Conservation (phyloP, 805 yeast genomes). For the Komagataella populi region DNA sequence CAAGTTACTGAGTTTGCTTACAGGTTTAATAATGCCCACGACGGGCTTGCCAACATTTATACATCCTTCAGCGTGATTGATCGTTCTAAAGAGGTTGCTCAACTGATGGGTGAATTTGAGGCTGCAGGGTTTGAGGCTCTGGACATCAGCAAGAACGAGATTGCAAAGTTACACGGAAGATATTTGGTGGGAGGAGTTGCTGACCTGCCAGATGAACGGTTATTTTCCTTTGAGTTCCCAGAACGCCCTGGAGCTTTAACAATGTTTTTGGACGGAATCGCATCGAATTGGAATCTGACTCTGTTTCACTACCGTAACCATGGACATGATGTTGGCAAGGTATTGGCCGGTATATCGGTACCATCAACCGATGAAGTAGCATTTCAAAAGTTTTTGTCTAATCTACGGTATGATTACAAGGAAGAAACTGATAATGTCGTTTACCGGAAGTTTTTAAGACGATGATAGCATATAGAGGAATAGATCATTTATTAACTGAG, state of each 20-base stretch:
- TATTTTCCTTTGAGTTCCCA: slow-evolving; percentile 86
- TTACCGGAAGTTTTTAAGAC: slow-evolving; percentile 58
- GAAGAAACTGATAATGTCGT: slow-evolving; percentile 83
- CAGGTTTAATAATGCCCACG: slow-evolving; percentile 41
- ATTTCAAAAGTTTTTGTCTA: slow-evolving; percentile 54
- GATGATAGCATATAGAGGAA: background rate
- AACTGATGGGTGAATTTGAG: slow-evolving; percentile 45
- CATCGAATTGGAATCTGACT: slow-evolving; percentile 81
- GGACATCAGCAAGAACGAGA: slow-evolving; percentile 84
- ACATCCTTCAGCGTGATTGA: slow-evolving; percentile 78
- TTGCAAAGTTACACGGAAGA: slow-evolving; percentile 94
- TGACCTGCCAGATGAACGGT: slow-evolving; percentile 56
- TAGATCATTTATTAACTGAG: background rate
- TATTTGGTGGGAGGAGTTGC: slow-evolving; percentile 92
- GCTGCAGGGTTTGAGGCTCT: slow-evolving; percentile 57
- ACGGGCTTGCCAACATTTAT: slow-evolving; percentile 58
- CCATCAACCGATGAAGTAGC: slow-evolving; percentile 57
- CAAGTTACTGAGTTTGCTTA: slow-evolving; percentile 90
- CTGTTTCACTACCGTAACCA: slow-evolving; percentile 94
- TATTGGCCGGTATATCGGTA: slow-evolving; percentile 79
- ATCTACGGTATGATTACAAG: slow-evolving; percentile 59
- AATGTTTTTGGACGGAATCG: slow-evolving; percentile 59
- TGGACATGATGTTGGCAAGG: slow-evolving; percentile 90
- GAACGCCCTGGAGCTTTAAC: slow-evolving; percentile 93
- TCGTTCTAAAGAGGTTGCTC: slow-evolving; percentile 57